These are phyloP conservation scores for Aspergillus sp. DNA, from an alignment of 2,329 filamentous ascomycete species.

Conservation along the genomic window DNA sequence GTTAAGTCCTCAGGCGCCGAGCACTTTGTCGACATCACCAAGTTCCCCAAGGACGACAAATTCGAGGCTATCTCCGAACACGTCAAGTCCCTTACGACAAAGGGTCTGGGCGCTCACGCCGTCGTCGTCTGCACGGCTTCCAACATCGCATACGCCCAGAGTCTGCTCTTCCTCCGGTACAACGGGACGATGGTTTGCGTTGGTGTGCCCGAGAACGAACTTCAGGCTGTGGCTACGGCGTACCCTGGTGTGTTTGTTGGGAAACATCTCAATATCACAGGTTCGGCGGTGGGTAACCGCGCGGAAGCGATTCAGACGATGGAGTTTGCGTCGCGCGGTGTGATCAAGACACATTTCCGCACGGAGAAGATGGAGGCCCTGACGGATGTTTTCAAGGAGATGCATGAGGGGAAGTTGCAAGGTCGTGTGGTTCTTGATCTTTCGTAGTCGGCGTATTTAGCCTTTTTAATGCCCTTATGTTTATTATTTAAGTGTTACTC, in stretches of 20 bases:
- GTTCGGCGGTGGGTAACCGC: constrained; percentile 52
- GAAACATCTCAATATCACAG: constrained; percentile 49
- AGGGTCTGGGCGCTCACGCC: constrained; percentile 60
- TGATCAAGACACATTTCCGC: constrained; percentile 47
- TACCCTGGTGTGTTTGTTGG: constrained; percentile 44
- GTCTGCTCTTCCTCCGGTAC: constrained; percentile 48
- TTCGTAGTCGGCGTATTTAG: constrained; percentile 13
- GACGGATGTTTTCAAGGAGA: constrained; percentile 47
- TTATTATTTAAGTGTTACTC: neutral
- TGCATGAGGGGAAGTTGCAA: constrained; percentile 45
- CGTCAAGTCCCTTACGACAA: constrained; percentile 58
- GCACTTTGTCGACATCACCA: constrained; percentile 63
- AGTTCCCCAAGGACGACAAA: constrained; percentile 47
- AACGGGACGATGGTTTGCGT: constrained; percentile 54
- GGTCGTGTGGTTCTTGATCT: constrained; percentile 52
- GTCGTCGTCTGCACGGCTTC: constrained; percentile 58
- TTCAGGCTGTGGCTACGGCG: constrained; percentile 46
- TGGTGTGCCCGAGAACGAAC: constrained; percentile 50
- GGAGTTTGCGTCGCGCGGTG: constrained; percentile 49
- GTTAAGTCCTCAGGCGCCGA: constrained; percentile 63
- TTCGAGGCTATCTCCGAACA: constrained; percentile 52
- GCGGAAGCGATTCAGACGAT: constrained; percentile 51
- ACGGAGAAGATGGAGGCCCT: constrained; percentile 50
- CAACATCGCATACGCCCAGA: constrained; percentile 53
- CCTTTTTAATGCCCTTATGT: neutral